Evolutionary conservation across 345 rosid species (phyloP), one percentile per base, ranked within the genome.

Genomic region (Eucalyptus curtisii): DNA sequence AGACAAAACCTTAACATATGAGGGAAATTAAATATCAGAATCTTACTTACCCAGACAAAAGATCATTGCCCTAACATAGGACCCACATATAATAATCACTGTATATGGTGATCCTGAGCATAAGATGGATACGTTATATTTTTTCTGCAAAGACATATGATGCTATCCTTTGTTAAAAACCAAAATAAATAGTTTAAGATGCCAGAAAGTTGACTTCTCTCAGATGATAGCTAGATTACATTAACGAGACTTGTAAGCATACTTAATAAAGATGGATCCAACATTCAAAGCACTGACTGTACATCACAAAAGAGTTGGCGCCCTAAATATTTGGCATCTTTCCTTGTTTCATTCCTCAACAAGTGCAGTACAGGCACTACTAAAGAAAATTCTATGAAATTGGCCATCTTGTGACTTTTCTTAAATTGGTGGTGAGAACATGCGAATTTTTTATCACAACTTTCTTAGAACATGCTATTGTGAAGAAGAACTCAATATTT

Each of bases 1-100:
- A 88, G 98, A 95, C 82, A 97, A 91, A 92, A 96, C 96, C 99
- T 97, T 92, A 64, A 76, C 47, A 88, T 27, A 86, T 30, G 86
- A 81, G 15, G 79, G 64, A 48, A 89, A 57, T 88, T 84, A 49
- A 42, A 14, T 82, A 76, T 76, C 82, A 76, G 82, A 76, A 20
- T 76, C 82, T 20, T 8, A 76, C 82, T 76, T 20, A 76, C 24
- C 82, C 82, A 76, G 82, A 37, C 82, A 76, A 37, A 76, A 68
- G 22, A 37, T 42, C 27, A 37, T 76, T 76, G 82, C 47, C 45
- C 82, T 37, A 19, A 76, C 82, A 76, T 76, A 76, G 47, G 82
- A 76, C 82, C 82, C 82, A 20, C 82, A 20, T 76, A 24, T 15
- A 40, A 76, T 76, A 40, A 76, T 76, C 47, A 76, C 24, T 42